Base-by-base conservation (phyloP, 148 eudicot species). In the Cornus kousa region DNA sequence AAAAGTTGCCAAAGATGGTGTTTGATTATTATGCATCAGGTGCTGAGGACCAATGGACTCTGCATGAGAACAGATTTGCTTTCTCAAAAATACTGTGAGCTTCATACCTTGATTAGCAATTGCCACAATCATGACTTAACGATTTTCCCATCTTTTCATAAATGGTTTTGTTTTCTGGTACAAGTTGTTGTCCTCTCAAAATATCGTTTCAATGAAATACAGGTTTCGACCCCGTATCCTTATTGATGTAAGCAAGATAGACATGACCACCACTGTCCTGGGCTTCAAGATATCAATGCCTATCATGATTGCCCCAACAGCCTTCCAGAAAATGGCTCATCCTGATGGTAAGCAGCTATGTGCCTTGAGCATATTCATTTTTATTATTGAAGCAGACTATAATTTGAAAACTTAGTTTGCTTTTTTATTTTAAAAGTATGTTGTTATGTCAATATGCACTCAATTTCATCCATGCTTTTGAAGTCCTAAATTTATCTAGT, bases 1-100 rank as follows among this genome's bases (percentile, higher is more conserved):
- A 93, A 83, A 96, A 92, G 80, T 78, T 96, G 84, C 98, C 99
- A 17, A 93, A 96, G 90, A 93, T 92, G 97, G 93, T 75, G 57
- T 96, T 80, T 48, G 99, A 96, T 80, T 96, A 96, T 90, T 96
- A 96, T 84, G 99, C 99, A 80, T 96, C 99, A 2, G 99, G 99
- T 77, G 97, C 99, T 57, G 99, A 96, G 86, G 99, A 96, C 79
- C 95, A 96, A 74, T 96, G 99, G 99, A 96, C 98, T 88, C 80
- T 96, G 82, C 82, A 87, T 13, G 99, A 96, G 86, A 96, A 96
- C 86, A 81, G 94, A 87, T 88, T 92, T 77, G 99, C 99, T 71
- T 96, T 96, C 85, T 82, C 98, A 60, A 96, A 97, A 87, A 96
- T 96, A 80, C 79, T 92, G 99, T 96, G 83, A 84, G 87, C 79